Evolutionary conservation across 192 early-diverging fungal genomes (phyloP), one percentile per base, ranked within the genome.

Genomic region (Rhizophagus clarus): DNA sequence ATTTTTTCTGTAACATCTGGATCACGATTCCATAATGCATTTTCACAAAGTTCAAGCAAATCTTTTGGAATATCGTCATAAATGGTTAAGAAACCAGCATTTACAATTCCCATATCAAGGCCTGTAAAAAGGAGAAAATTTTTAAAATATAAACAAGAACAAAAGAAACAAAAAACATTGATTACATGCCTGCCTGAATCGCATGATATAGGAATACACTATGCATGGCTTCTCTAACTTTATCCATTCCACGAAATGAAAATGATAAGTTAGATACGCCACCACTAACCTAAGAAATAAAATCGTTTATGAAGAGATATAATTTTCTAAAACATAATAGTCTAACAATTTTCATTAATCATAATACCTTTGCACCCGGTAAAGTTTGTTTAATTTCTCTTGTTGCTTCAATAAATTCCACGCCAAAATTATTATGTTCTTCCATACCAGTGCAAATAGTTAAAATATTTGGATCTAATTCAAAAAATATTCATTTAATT

Each of bases 51-150:
- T 75, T 95, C 84, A 45, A 97, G 83, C 31, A 98, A 86, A 87
- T 98, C 96, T 85, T 96, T 96, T 75, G 96, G 96, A 73, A 98
- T 96, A 56, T 98, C 96, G 82, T 96, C 95, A 79, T 98, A 97
- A 72, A 97, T 96, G 56, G 96, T 96, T 86, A 97, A 88, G 89
- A 95, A 95, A 74, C 96, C 97, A 8, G 97, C 95, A 83, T 97
- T 97, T 81, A 98, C 97, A 79, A 98, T 98, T 81, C 97, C 97
- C 97, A 98, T 97, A 85, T 97, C 97, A 94, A 98, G 94, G 20
- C 96, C 96, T 34, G 85, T 92, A 93, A 20, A 47, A 67, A 66
- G 20, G 29, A 17, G 2, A 34, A 61, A 42, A 34, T 11, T 49
- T 34, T 61, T 61, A 1, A 9, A n/a, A 34, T 3, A 74, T n/a